Percentiles rank a stretch among this genome's conserved stretches.
phyloP scores from a whole-genome alignment of 2,329 filamentous ascomycete genomes.

The Ilyonectria robusta region DNA sequence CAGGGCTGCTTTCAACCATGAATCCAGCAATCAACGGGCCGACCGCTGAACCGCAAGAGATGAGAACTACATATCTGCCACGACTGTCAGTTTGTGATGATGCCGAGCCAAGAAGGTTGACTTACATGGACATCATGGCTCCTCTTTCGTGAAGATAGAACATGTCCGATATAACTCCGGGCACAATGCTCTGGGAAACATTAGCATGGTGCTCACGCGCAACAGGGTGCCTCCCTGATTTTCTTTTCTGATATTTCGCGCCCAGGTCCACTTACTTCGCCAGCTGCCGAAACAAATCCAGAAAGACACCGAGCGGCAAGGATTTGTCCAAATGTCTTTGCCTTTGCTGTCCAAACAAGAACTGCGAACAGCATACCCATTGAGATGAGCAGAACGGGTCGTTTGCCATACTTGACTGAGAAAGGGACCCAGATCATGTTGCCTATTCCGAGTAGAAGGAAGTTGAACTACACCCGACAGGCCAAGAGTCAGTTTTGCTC shows the following conservation, averaged over 20 bases:
- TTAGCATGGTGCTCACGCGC: not conserved
- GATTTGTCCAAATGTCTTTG: not conserved
- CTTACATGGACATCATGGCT: conserved; percentile 14
- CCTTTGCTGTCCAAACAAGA: conserved; percentile 13
- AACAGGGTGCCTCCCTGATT: not conserved
- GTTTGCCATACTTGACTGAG: conserved; percentile 12
- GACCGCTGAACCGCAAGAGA: conserved; percentile 6
- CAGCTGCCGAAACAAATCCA: conserved; percentile 14
- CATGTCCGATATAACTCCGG: conserved; percentile 14
- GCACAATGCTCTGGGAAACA: conserved; percentile 5
- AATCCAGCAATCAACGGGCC: conserved; percentile 15
- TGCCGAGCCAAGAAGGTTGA: not conserved
- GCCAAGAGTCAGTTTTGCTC: not conserved
- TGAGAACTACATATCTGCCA: conserved; percentile 13
- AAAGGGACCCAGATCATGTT: conserved; percentile 22
- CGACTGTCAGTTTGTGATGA: not conserved
- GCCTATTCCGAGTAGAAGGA: conserved; percentile 8
- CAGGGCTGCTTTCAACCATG: conserved; percentile 9
- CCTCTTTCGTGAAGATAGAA: conserved; percentile 19
- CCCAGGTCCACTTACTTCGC: not conserved
- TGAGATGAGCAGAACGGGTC: conserved; percentile 10
- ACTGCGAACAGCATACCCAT: conserved; percentile 2
- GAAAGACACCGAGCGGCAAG: conserved; percentile 10
- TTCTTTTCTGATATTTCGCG: not conserved
- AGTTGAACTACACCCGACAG: conserved; percentile 4